Conservation (phyloP, 2,329 filamentous ascomycete species). For the Botrytis fabae region DNA sequence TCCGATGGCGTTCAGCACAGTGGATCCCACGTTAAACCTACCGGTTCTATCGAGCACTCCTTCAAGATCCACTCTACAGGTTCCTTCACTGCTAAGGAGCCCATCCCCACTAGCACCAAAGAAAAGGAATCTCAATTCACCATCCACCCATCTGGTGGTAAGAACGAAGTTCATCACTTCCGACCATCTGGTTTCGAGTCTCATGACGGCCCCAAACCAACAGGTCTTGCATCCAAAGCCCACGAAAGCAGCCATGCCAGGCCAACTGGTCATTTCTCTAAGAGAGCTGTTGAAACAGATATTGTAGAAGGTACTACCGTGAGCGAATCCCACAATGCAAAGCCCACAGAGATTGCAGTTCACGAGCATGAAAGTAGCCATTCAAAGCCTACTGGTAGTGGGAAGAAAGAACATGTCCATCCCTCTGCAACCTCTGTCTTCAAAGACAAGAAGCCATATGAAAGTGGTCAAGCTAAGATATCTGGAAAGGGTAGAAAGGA, state of each 20-base stretch:
- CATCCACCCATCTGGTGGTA: neutral
- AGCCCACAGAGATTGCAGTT: neutral
- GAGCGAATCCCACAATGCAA: neutral
- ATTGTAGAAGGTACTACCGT: neutral
- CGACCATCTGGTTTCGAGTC: neutral
- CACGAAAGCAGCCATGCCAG: neutral
- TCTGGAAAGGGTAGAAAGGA: neutral
- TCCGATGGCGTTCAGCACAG: neutral
- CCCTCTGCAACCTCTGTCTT: neutral
- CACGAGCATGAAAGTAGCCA: neutral
- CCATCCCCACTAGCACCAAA: neutral
- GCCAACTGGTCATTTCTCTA: neutral
- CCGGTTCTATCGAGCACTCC: neutral
- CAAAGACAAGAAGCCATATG: neutral
- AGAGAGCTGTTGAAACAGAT: neutral
- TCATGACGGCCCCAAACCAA: neutral
- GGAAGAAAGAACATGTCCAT: neutral
- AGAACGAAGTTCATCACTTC: neutral
- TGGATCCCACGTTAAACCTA: neutral
- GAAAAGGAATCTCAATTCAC: neutral
- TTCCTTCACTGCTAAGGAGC: neutral
- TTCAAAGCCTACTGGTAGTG: neutral
- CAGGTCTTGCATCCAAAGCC: neutral
- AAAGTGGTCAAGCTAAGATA: neutral
- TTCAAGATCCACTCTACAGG: neutral